Base-by-base conservation (phyloP, 352 stramenopile species). In the Halophytophthora polymorphica region DNA sequence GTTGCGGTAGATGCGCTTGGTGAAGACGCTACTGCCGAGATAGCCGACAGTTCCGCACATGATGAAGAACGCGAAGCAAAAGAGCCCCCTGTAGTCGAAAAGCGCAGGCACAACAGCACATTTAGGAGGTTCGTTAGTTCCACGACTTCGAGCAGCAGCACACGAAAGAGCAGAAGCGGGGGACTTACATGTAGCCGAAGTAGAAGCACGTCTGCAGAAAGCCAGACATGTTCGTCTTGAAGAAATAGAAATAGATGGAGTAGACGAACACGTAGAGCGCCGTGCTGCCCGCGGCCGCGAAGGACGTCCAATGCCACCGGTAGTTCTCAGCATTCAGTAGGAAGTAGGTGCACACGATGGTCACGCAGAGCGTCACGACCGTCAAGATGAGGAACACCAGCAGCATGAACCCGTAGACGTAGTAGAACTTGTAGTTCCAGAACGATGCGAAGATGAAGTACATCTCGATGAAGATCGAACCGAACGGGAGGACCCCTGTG, bases 371-470 rank as follows among this genome's bases (percentile, higher is more conserved):
- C 18, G 97, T 98, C 34, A 99, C 97, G 41, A 99, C 96, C 29
- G 78, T 91, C 33, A 99, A 75, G 57, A 99, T 99, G 45, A 96
- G 64, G 69, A 98, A 98, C 17, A 99, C 96, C 42, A 98, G 83
- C 51, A 99, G 79, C 72, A 99, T 95, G 71, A 99, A 99, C 44
- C 97, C 97, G 73, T 99, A 99, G 13, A 99, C 97, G 73, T 99
- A 99, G 78, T 99, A 99, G 74, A 99, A 99, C 77, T 99, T 99
- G 91, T 99, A 99, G 73, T 98, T 98, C 97, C 97, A 99, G 58
- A 99, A 98, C 35, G 94, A 98, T 6, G 97, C 98, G 66, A 99
- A 98, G 66, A 99, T 98, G 83, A 99, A 99, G 76, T 99, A 99
- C 72, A 99, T 98, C 77, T 99, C 97, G 65, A 99, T 99, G 67